These are phyloP conservation scores for Zygoascus sp. DNA, from an alignment of 1,139 yeast species.

Conservation along the genomic window DNA sequence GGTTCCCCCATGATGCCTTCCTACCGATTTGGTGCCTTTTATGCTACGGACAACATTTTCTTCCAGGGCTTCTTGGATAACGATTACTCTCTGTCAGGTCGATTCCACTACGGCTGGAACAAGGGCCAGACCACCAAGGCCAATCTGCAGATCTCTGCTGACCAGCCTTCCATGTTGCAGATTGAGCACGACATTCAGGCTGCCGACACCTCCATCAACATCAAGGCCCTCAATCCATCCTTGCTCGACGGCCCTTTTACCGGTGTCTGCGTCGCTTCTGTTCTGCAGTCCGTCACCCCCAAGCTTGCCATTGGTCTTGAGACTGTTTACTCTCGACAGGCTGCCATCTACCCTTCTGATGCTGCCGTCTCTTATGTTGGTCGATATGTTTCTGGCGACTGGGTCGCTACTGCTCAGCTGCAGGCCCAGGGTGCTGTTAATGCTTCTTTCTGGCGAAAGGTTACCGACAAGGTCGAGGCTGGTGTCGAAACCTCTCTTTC, in stretches of 20 bases:
- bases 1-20: slow-evolving; percentile 88
- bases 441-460: slow-evolving; percentile 92
- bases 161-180: slow-evolving; percentile 93
- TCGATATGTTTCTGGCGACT: slow-evolving; percentile 79
- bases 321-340: slow-evolving; percentile 79
- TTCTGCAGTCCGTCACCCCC: slow-evolving; percentile 84
- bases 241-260: slow-evolving; percentile 68
- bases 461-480: slow-evolving; percentile 90
- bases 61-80: slow-evolving; percentile 90
- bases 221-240: slow-evolving; percentile 89
- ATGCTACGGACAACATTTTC: slow-evolving; percentile 80
- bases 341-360: slow-evolving; percentile 78
- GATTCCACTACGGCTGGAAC: slow-evolving; percentile 91
- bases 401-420: slow-evolving; percentile 93
- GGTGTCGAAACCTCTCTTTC: slow-evolving; percentile 90
- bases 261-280: slow-evolving; percentile 89
- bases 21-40: slow-evolving; percentile 86
- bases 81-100: slow-evolving; percentile 80
- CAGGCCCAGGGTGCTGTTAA: slow-evolving; percentile 89
- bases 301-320: slow-evolving; percentile 86
- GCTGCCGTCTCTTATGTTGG: slow-evolving; percentile 88
- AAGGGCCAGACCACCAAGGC: slow-evolving; percentile 74
- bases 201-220: slow-evolving; percentile 77
- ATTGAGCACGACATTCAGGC: slow-evolving; percentile 96
- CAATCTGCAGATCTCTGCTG: slow-evolving; percentile 81